Conservation (phyloP, 805 yeast species). For the Wickerhamiella kurtzmanii region DNA sequence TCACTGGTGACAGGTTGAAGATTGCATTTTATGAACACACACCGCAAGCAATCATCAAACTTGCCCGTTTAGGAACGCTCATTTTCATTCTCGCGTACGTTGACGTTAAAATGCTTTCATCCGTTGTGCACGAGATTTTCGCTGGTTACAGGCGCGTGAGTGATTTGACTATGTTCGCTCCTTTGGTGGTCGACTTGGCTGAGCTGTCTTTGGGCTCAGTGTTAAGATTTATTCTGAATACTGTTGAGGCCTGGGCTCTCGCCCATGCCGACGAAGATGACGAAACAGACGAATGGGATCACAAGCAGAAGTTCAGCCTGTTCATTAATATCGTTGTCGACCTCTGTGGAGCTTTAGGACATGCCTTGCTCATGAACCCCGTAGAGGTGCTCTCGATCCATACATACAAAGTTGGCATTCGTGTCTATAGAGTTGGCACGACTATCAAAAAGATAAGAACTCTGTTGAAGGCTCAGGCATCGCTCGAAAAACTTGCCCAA, state of each 20-base stretch:
- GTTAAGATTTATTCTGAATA: slow-evolving; percentile 37
- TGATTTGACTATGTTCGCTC: slow-evolving; percentile 5
- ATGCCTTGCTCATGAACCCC: slow-evolving; percentile 29
- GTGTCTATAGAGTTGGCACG: slow-evolving; percentile 22
- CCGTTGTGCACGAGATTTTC: slow-evolving; percentile 1
- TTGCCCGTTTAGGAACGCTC: slow-evolving; percentile 11
- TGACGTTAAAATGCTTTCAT: slow-evolving; percentile 28
- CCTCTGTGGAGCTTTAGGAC: slow-evolving; percentile 34
- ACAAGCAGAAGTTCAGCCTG: slow-evolving; percentile 46
- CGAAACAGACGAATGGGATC: slow-evolving; percentile 62
- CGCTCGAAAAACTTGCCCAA: slow-evolving; percentile 48
- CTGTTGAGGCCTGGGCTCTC: slow-evolving; percentile 43
- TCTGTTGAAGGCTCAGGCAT: slow-evolving; percentile 32
- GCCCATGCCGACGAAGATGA: slow-evolving; percentile 22
- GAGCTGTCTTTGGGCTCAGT: slow-evolving; percentile 48
- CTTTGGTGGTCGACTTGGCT: slow-evolving; percentile 41
- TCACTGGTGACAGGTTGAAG: slow-evolving; percentile 43
- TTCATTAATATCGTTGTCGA: slow-evolving; percentile 40
- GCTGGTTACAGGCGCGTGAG: slow-evolving; percentile 3
- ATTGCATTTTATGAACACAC: slow-evolving; percentile 2
- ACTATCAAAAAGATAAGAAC: slow-evolving; percentile 22
- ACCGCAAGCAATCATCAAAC: background rate
- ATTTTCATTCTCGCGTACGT: slow-evolving; percentile 36
- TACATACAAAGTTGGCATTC: slow-evolving; percentile 25
- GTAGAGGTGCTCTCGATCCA: slow-evolving; percentile 37